Base-by-base conservation (phyloP, 1,284 basidiomycete genomes). In the Volvariella surrecta region DNA sequence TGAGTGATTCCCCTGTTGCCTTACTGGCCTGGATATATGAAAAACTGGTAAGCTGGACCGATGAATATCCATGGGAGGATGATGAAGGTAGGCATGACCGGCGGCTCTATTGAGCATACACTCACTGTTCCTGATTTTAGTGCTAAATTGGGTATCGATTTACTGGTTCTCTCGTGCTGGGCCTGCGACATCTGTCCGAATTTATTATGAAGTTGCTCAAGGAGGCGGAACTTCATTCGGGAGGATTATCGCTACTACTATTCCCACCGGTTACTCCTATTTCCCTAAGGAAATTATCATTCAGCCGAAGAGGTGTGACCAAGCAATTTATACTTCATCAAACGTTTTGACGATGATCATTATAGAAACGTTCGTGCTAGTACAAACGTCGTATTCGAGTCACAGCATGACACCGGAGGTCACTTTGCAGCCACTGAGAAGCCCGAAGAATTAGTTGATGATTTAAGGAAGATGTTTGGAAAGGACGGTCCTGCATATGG, bases 1-100 rank as follows among this genome's bases (percentile, higher is more conserved):
- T 81, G 1, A 57, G 67, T 0, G 78, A 79, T 52, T 79, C 75
- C n/a, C 79, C 79, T 10, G 62, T 66, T 3, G 76, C 73, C 0
- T 53, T 81, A 11, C 62, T 80, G 1, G 73, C 70, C 1, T 80
- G 76, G 74, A 71, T 81, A 28, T 78, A 76, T 43, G 76, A 79
- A 49, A 79, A 80, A 48, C 56, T 79, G 0, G 59, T 68, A 2
- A 52, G 56, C 13, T 78, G 75, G 72, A 66, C 70, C 0, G 75
- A 78, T 46, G 49, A 51, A 0, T 78, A 76, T 50, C 57, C 58
- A 2, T 77, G 71, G 71, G 56, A 60, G 8, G 70, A 74, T 40
- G 73, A 76, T 21, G 75, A 75, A 59, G 59, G 71, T 70, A 28
- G 1, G 48, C 39, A n/a, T 19, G 37, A 7, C 1, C 4, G n/a